Evolutionary conservation across 1,284 basidiomycete genomes (phyloP), one percentile per base, ranked within the genome.

Genomic region (Volvariella surrecta): DNA sequence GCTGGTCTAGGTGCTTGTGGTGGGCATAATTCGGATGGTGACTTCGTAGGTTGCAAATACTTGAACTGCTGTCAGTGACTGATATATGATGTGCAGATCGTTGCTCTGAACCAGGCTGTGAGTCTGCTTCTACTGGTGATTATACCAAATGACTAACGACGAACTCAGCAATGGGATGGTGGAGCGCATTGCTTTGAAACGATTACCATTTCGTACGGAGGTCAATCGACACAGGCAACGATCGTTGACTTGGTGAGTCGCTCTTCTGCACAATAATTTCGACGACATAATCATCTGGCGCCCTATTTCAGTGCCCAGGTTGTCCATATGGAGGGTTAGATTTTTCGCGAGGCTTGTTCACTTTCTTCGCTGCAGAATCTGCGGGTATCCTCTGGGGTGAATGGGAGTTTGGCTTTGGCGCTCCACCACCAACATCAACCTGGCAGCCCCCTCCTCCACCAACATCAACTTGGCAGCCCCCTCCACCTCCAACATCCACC

Each of bases 271-370:
- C 15, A 9, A 9, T 31, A 9, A 31, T 15, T 31, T 15, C 9
- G 30, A 31, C n/a, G n/a, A 31, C 30, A 9, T 31, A 9, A 31
- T 31, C 34, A 15, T 7, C 34, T 15, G 6, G 13, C 18, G 9
- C 15, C 15, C 42, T 46, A 28, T 21, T 30, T 38, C 37, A 44
- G 76, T 90, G 87, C 60, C 75, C 74, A 43, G 78, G 73, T 21
- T 92, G 89, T 58, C 76, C 78, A 2, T 72, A 60, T 35, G 79
- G 75, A 30, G 87, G 75, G 34, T 75, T 96, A 45, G 92, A 96
- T 67, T 70, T 94, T 48, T 85, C 86, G 18, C 58, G 61, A 9
- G 73, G 79, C 42, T 75, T 96, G 35, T 96, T 96, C 68, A 40
- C 54, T 2, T 72, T 62, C 62, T 82, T 86, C 47, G 72, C 71